phyloP scores from a whole-genome alignment of 441 rosid species.

The Adansonia rubrostipa region DNA sequence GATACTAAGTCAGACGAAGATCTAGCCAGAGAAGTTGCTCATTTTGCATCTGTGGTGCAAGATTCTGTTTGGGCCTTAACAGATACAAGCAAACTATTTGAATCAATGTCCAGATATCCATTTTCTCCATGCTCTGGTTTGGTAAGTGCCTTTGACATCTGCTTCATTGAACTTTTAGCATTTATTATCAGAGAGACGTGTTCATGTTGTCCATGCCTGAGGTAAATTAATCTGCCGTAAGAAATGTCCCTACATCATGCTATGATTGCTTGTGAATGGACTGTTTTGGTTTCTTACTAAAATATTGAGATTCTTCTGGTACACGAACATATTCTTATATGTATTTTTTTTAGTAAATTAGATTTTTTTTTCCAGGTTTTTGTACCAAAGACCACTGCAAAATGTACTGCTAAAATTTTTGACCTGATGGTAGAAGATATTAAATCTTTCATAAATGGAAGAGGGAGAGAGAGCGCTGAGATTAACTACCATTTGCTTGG shows the following conservation, averaged over 20 bases:
- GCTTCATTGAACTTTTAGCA: background rate
- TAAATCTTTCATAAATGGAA: conserved; percentile 41
- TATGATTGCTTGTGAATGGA: conserved; percentile 13
- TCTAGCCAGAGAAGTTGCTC: conserved; percentile 63
- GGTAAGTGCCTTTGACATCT: conserved; percentile 52
- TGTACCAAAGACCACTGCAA: conserved; percentile 53
- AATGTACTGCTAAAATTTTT: conserved; percentile 47
- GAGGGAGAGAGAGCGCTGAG: conserved; percentile 36
- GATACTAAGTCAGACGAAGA: conserved; percentile 55
- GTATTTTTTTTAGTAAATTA: background rate
- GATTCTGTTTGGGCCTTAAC: conserved; percentile 54
- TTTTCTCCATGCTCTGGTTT: conserved; percentile 45
- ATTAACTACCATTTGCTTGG: conserved; percentile 56
- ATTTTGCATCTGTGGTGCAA: conserved; percentile 53
- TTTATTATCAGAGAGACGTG: background rate
- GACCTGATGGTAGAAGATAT: conserved; percentile 47
- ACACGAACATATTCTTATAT: conserved; percentile 1
- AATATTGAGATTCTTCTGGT: background rate
- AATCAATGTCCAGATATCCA: conserved; percentile 50
- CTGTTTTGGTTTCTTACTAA: background rate
- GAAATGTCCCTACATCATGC: background rate
- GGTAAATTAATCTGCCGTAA: background rate
- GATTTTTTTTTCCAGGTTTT: conserved; percentile 57
- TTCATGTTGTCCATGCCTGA: background rate
- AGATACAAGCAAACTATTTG: conserved; percentile 36